Evolutionary conservation across 208 protist genomes (phyloP).

Genomic region (Crithidia mellificae): DNA sequence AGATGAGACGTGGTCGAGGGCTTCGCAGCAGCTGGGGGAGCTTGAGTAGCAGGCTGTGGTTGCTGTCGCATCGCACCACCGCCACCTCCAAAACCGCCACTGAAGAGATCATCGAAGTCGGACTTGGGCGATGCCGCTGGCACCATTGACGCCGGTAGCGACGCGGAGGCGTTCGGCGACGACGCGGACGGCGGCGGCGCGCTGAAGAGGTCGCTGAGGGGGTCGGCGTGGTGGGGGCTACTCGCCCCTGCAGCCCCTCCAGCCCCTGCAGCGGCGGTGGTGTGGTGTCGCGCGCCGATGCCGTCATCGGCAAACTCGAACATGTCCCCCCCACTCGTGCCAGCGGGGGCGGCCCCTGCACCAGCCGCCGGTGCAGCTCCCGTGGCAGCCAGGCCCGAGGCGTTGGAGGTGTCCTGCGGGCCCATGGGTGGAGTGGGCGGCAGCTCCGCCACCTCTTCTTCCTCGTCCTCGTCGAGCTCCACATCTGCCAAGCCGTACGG

Average conservation of each 20-base stretch:
- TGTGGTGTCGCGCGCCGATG: conserved; percentile 8
- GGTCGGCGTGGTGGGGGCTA: conserved; percentile 35
- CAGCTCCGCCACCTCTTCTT: conserved; percentile 49
- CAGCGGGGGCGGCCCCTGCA: not conserved
- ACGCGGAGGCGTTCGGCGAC: conserved; percentile 2
- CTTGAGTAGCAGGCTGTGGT: not conserved
- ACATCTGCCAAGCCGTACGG: conserved; percentile 70
- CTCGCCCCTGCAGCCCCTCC: too few relatives aligned
- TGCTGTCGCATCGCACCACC: not conserved
- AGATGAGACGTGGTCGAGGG: not conserved
- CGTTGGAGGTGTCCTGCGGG: not conserved
- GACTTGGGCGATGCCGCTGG: not conserved
- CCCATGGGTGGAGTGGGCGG: conserved; percentile 33
- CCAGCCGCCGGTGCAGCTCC: not conserved
- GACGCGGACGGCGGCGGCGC: conserved; percentile 5
- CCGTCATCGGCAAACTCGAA: conserved; percentile 24
- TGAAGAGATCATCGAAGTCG: conserved; percentile 36
- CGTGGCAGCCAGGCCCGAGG: not conserved
- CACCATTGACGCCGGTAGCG: not conserved
- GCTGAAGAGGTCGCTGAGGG: conserved; percentile 52
- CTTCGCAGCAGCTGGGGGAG: conserved; percentile 1
- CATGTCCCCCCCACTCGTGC: conserved; percentile 4
- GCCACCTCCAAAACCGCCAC: not conserved
- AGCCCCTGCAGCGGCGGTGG: too few relatives aligned
- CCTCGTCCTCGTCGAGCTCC: conserved; percentile 67